These are phyloP conservation scores for Ettlia oleoabundans DNA, from an alignment of 139 green algal species.

Conservation along the genomic window DNA sequence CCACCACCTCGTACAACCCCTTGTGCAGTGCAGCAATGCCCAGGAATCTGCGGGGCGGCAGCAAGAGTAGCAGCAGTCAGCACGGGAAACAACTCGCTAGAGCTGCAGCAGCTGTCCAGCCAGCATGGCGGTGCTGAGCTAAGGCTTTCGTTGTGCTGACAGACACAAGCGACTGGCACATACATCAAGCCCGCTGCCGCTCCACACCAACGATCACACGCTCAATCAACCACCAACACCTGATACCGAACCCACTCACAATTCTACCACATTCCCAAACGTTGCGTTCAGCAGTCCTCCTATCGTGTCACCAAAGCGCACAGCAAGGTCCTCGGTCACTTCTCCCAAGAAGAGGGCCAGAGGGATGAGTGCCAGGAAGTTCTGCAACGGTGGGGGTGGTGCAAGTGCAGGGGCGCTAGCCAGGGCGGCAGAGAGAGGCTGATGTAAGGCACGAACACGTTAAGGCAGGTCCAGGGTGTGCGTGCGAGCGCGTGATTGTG, in stretches of 20 bases:
- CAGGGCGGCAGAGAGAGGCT: too few relatives aligned
- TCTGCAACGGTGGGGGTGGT: constrained; percentile 48
- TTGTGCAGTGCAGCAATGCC: constrained; percentile 78
- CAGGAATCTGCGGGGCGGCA: constrained; percentile 68
- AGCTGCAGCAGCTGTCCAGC: too few relatives aligned
- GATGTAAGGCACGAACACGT: too few relatives aligned
- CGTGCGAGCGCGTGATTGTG: too few relatives aligned
- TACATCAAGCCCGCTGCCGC: neutral
- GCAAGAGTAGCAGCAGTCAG: too few relatives aligned
- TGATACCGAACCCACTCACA: constrained; percentile 60
- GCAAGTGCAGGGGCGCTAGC: too few relatives aligned
- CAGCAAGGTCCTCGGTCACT: constrained; percentile 88
- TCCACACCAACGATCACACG: neutral
- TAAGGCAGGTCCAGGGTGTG: too few relatives aligned
- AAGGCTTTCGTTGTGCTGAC: too few relatives aligned
- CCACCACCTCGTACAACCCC: constrained; percentile 82
- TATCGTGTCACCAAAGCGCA: constrained; percentile 76
- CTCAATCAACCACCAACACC: too few relatives aligned
- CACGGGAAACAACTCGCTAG: too few relatives aligned
- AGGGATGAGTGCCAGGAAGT: constrained; percentile 84
- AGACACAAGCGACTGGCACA: too few relatives aligned
- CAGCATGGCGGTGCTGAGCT: too few relatives aligned
- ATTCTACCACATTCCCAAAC: constrained; percentile 95
- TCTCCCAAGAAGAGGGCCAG: constrained; percentile 89
- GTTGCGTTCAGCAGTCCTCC: constrained; percentile 90